These are phyloP conservation scores for Leishmania tropica DNA, from an alignment of 208 protist genomes.

Conservation along the genomic window DNA sequence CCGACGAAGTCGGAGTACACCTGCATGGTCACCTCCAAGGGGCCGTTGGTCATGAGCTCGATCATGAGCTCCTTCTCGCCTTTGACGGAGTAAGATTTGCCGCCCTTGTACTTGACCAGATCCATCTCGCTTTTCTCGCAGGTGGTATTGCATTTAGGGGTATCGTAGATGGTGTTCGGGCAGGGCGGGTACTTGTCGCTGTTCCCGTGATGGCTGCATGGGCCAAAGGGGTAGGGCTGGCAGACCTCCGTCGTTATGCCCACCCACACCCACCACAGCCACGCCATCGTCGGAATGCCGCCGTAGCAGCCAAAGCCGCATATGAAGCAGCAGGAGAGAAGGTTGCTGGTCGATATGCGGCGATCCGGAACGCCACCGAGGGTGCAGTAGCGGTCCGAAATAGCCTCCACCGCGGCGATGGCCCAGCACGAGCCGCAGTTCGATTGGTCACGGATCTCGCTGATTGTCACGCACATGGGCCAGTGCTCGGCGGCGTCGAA, in stretches of 20 bases:
- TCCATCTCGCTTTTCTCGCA: constrained; percentile 38
- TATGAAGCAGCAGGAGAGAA: constrained; percentile 80
- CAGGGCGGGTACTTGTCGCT: constrained; percentile 63
- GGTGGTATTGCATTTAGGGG: constrained; percentile 74
- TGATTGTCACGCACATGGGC: constrained; percentile 66
- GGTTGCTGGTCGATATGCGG: constrained; percentile 72
- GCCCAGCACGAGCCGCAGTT: constrained; percentile 93
- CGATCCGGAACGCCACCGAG: constrained; percentile 50
- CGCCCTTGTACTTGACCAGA: constrained; percentile 58
- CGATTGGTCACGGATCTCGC: constrained; percentile 86
- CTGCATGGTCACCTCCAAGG: constrained; percentile 87
- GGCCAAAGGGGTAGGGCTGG: constrained; percentile 84
- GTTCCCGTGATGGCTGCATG: constrained; percentile 77
- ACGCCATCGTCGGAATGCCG: constrained; percentile 70
- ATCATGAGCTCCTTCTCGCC: constrained; percentile 73
- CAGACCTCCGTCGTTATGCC: constrained; percentile 75
- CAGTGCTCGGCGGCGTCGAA: constrained; percentile 72
- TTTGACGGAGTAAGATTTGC: constrained; percentile 45
- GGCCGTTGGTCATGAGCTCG: constrained; percentile 86
- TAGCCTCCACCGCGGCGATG: constrained; percentile 81
- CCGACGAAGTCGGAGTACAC: constrained; percentile 91
- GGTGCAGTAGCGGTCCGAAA: constrained; percentile 92
- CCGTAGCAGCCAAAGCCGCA: constrained; percentile 88
- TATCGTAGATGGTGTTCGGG: constrained; percentile 66
- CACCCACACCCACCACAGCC: constrained; percentile 64